A percentile compares a stretch with the other conserved stretches of the same genome.
Conservation (phyloP, 805 yeast species). For the Suhomyces xylopsoci region DNA sequence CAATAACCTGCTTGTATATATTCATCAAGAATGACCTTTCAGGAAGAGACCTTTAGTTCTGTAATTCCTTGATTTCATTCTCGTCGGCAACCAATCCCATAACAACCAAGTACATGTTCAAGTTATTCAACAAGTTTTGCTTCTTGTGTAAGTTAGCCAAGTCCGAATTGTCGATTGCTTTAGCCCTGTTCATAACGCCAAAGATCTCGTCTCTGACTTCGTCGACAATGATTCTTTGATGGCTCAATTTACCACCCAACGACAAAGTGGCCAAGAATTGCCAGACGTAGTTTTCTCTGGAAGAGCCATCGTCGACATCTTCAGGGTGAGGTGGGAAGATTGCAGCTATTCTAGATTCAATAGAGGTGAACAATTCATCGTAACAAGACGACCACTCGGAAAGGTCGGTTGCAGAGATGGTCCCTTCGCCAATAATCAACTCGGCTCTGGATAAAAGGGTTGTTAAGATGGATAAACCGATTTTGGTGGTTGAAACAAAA, state of each 20-base stretch:
- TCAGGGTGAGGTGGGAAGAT: slow-evolving; percentile 75
- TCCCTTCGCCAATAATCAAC: slow-evolving; percentile 80
- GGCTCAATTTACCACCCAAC: slow-evolving; percentile 82
- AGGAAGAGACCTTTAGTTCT: slow-evolving; percentile 8
- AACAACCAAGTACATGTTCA: slow-evolving; percentile 90
- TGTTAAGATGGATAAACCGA: slow-evolving; percentile 84
- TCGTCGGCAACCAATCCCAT: slow-evolving; percentile 95
- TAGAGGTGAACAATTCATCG: slow-evolving; percentile 72
- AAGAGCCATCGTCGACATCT: slow-evolving; percentile 56
- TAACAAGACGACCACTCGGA: slow-evolving; percentile 77
- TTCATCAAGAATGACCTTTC: not conserved
- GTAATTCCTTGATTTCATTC: slow-evolving; percentile 78
- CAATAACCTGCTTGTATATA: not conserved
- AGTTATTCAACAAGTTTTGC: slow-evolving; percentile 65
- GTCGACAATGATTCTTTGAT: slow-evolving; percentile 90
- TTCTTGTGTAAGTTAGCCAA: slow-evolving; percentile 43
- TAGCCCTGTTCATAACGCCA: slow-evolving; percentile 78
- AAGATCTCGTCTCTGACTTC: slow-evolving; percentile 92
- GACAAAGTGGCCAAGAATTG: slow-evolving; percentile 94
- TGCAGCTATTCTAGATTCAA: slow-evolving; percentile 72
- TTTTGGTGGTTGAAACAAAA: slow-evolving; percentile 64
- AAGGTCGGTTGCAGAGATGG: slow-evolving; percentile 51
- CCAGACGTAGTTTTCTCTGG: slow-evolving; percentile 71
- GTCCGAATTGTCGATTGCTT: slow-evolving; percentile 53
- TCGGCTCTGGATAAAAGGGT: slow-evolving; percentile 91